phyloP scores from a whole-genome alignment of 139 green algal species.

The Ostreobium quekettii region DNA sequence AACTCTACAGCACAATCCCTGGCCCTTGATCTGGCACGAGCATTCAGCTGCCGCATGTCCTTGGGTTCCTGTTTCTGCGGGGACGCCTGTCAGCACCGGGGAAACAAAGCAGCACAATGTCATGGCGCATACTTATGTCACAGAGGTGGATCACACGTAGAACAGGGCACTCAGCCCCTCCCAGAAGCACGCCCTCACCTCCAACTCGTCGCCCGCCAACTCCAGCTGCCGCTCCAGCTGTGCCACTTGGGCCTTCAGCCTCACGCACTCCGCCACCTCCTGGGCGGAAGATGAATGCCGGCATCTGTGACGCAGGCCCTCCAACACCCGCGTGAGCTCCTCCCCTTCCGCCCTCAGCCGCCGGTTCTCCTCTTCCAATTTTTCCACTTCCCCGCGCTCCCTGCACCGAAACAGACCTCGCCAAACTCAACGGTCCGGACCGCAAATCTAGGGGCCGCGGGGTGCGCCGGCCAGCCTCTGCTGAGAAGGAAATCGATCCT shows the following conservation, averaged over 20 bases:
- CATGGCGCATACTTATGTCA: not conserved
- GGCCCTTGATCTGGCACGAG: not conserved
- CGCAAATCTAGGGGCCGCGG: too few relatives aligned
- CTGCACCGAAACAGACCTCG: too few relatives aligned
- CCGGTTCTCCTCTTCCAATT: not conserved
- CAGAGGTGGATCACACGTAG: too few relatives aligned
- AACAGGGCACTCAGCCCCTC: too few relatives aligned
- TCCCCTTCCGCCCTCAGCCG: not conserved
- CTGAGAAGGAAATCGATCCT: too few relatives aligned
- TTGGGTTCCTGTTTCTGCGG: not conserved
- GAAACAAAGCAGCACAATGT: not conserved
- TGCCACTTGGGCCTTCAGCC: not conserved
- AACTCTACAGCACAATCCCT: not conserved
- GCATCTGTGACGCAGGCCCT: not conserved
- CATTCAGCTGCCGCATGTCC: not conserved
- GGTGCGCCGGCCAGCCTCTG: too few relatives aligned
- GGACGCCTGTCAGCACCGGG: not conserved
- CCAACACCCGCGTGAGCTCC: not conserved
- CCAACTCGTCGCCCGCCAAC: not conserved
- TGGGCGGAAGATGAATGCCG: not conserved
- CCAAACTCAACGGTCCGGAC: too few relatives aligned
- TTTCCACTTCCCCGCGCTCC: not conserved
- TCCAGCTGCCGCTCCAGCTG: not conserved
- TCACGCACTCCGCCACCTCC: not conserved
- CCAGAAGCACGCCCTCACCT: not conserved